Conservation (phyloP, 495 filamentous ascomycete species). For the Penicillium canescens region DNA sequence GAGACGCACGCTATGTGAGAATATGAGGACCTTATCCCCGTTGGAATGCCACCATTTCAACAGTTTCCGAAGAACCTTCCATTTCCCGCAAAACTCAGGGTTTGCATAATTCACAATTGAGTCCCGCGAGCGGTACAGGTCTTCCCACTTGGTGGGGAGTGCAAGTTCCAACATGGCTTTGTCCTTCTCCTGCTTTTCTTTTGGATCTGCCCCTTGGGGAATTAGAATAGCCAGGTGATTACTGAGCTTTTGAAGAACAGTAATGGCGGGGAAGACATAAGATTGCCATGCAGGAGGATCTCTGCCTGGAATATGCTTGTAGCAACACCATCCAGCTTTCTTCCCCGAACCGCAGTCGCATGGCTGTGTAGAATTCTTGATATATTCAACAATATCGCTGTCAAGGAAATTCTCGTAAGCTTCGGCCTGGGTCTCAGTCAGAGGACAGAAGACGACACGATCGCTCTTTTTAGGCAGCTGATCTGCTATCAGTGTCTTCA, state of each 20-base stretch:
- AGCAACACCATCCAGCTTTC: conserved; percentile 84
- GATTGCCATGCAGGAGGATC: conserved; percentile 63
- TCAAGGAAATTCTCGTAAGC: conserved; percentile 83
- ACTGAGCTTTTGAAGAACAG: conserved; percentile 78
- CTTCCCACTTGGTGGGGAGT: conserved; percentile 73
- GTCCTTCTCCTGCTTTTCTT: conserved; percentile 81
- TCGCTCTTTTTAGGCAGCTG: conserved; percentile 97
- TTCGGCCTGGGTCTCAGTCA: conserved; percentile 78
- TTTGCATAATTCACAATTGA: conserved; percentile 82
- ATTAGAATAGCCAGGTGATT: conserved; percentile 93
- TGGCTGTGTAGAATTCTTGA: conserved; percentile 62
- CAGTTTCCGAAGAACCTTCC: conserved; percentile 87
- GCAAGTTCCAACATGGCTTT: conserved; percentile 74
- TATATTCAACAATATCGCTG: conserved; percentile 67
- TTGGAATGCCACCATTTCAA: conserved; percentile 86
- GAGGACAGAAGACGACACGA: conserved; percentile 90
- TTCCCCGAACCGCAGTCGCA: conserved; percentile 72
- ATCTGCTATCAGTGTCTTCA: conserved; percentile 90
- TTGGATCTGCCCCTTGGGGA: conserved; percentile 63
- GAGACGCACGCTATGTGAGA: conserved; percentile 84
- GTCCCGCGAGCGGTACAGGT: conserved; percentile 73
- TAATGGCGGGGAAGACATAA: conserved; percentile 83
- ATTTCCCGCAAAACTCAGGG: conserved; percentile 94
- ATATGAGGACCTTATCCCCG: conserved; percentile 92
- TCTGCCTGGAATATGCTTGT: conserved; percentile 55